Evolutionary conservation across 2,329 filamentous ascomycete genomes (phyloP).

Genomic region (Verticillium tricorpus): DNA sequence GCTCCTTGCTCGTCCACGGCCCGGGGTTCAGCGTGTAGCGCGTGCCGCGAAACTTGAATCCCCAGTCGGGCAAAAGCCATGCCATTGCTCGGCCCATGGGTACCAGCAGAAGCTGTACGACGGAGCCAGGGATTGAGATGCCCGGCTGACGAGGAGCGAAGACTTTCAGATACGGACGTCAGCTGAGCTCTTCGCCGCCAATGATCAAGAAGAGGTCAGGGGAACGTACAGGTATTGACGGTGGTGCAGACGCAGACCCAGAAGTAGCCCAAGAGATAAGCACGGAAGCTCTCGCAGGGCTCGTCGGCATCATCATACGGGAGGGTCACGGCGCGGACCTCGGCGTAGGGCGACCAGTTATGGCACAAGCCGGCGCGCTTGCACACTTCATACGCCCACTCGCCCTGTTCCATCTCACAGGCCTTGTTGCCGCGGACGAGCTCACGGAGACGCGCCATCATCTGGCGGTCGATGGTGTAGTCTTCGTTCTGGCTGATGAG

Average conservation of each 20-base stretch:
- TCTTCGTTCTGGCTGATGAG: constrained; percentile 35
- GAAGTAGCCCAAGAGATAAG: constrained; percentile 30
- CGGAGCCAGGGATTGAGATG: constrained; percentile 24
- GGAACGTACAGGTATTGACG: constrained; percentile 32
- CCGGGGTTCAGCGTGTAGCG: constrained; percentile 33
- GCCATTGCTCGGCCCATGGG: constrained; percentile 40
- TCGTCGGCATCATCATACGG: constrained; percentile 27
- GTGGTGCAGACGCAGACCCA: constrained; percentile 27
- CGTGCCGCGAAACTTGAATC: constrained; percentile 30
- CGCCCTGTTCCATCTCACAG: constrained; percentile 35
- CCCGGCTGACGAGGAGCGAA: not conserved
- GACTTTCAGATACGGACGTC: not conserved
- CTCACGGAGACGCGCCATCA: constrained; percentile 34
- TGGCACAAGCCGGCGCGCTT: constrained; percentile 34
- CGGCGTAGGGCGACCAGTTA: constrained; percentile 37
- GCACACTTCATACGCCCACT: constrained; percentile 34
- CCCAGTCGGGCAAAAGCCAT: constrained; percentile 37
- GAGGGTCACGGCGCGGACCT: constrained; percentile 34
- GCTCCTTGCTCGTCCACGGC: constrained; percentile 37
- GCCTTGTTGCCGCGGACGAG: constrained; percentile 31
- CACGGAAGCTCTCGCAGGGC: constrained; percentile 35
- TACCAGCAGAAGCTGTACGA: constrained; percentile 41
- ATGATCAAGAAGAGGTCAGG: constrained; percentile 36
- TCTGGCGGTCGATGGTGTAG: constrained; percentile 38
- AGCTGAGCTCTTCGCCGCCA: constrained; percentile 13